Evolutionary conservation across 257 asterid species (phyloP).

Genomic region (Ligustrum vulgare): DNA sequence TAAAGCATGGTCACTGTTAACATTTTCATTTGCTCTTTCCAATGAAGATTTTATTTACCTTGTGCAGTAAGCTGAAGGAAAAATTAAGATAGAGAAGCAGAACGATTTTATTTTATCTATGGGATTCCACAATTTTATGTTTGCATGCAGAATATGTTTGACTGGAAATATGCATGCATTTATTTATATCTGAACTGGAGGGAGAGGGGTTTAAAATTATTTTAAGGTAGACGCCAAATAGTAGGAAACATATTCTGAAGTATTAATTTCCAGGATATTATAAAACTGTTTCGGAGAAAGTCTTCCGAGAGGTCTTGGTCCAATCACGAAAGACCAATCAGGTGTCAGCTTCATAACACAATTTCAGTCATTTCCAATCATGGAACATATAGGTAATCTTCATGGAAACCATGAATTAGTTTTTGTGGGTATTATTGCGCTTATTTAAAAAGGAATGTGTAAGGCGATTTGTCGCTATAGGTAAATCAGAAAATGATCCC

Average conservation of each 20-base stretch:
- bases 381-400: neutral
- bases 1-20: slow-evolving; percentile 24
- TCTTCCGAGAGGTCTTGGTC: neutral
- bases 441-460: neutral
- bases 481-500: neutral
- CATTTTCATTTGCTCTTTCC: neutral
- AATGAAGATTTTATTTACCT: neutral
- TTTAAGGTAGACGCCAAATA: neutral
- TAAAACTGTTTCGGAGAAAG: neutral
- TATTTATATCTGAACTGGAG: neutral
- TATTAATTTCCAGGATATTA: neutral
- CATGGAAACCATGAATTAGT: neutral
- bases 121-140: neutral
- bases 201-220: neutral
- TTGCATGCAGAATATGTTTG: neutral
- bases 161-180: neutral
- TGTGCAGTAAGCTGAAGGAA: neutral
- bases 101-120: neutral
- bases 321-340: neutral
- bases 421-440: neutral
- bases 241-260: neutral
- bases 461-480: neutral
- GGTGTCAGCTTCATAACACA: neutral
- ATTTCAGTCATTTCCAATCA: neutral
- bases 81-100: neutral